Evolutionary conservation across 1,284 basidiomycete species (phyloP), one percentile per base, ranked within the genome.

Genomic region (Rhodofomes roseus): DNA sequence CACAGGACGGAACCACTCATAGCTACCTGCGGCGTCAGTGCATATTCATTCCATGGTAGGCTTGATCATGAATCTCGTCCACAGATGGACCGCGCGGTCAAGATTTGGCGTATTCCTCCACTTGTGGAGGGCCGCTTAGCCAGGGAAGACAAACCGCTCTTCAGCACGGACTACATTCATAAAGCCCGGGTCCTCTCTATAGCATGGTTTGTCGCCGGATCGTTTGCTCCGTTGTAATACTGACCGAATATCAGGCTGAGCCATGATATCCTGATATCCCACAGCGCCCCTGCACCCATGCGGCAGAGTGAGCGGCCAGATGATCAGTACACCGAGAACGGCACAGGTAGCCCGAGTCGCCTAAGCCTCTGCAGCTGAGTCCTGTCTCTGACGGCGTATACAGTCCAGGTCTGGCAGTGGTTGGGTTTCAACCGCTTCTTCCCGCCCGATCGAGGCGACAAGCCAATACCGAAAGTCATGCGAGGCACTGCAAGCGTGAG

Each of bases 61-160:
- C 39, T 41, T 23, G n/a, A 8, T 9, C 25, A 53, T 46, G 14
- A 12, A 36, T 14, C n/a, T 55, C 41, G 59, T 40, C 53, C 46
- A 18, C 58, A 92, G 89, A 76, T 89, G 65, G 89, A 92, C 63
- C 81, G 87, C 62, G 74, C 78, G 2, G 81, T 90, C 22, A 90
- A 90, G 70, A 87, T 92, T 9, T 92, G 89, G 89, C 74, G 73
- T 72, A 63, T 81, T 65, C 71, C 79, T 60, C 62, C 70, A 40
- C 56, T 76, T 60, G 55, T 69, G 11, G 64, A 65, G 0, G 70
- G 73, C 5, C 71, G 68, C 8, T 73, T 89, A 20, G 73, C 75
- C 29, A 77, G 86, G 43, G 86, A 87, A 70, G 89, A 91, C 62
- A 91, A 90, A 62, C 89, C 89, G 0, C 67, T 92, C 1, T 91